Percentiles rank a stretch among this genome's conserved stretches.
phyloP scores from a whole-genome alignment of 148 eudicot genomes.

The Selenicereus undatus region DNA sequence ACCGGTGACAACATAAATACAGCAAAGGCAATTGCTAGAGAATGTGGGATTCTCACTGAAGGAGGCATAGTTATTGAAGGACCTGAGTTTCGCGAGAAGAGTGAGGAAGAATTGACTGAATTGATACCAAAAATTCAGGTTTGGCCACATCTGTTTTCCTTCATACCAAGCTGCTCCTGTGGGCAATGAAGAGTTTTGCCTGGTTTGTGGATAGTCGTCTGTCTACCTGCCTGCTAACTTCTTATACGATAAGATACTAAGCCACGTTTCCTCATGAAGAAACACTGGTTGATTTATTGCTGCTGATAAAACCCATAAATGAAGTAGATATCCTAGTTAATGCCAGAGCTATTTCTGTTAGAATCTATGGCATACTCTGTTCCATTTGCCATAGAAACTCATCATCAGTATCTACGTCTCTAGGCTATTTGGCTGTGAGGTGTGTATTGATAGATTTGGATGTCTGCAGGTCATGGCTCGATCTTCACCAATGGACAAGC shows the following conservation, averaged over 20 bases:
- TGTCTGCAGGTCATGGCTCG: slow-evolving; percentile 77
- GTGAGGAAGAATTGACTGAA: slow-evolving; percentile 54
- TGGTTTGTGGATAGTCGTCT: not conserved
- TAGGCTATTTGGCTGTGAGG: not conserved
- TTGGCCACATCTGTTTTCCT: slow-evolving; percentile 10
- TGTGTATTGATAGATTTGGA: not conserved
- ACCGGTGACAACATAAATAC: slow-evolving; percentile 86
- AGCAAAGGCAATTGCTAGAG: slow-evolving; percentile 86
- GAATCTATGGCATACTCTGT: not conserved
- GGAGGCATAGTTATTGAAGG: slow-evolving; percentile 83
- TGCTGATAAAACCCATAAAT: not conserved
- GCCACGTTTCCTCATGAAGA: not conserved
- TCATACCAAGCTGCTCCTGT: not conserved
- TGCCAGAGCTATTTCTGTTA: not conserved
- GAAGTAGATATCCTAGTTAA: not conserved
- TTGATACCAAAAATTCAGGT: slow-evolving; percentile 81
- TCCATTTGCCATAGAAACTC: not conserved
- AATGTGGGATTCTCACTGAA: slow-evolving; percentile 80
- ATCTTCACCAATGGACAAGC: slow-evolving; percentile 85
- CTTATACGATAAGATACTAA: slow-evolving; percentile 2
- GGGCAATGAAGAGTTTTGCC: not conserved
- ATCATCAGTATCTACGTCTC: not conserved
- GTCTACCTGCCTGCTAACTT: not conserved
- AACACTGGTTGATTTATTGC: not conserved
- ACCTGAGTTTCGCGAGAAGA: slow-evolving; percentile 68